Evolutionary conservation across 768 basidiomycete genomes (phyloP), one percentile per base, ranked within the genome.

Genomic region (Galerina sulciceps): DNA sequence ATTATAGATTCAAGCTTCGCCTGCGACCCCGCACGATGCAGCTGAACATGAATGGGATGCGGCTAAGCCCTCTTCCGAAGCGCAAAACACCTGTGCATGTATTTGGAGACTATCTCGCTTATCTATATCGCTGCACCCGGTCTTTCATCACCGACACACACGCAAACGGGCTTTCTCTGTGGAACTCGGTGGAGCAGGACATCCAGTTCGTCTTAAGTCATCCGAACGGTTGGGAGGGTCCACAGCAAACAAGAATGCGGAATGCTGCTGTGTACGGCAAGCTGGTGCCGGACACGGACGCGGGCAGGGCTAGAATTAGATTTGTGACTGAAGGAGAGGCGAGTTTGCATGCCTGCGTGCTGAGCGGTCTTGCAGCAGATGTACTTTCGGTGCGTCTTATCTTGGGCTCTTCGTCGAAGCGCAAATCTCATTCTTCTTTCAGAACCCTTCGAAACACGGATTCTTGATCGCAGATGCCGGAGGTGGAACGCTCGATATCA

Each of bases 241-340:
- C 89, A 9, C 89, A 91, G 65, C 86, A 89, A 69, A 85, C 87
- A 31, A 87, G 85, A 71, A 90, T 93, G 87, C 82, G 90, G 57
- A 79, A 88, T 57, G 86, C 85, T 0, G 90, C 90, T 1, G 81
- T 89, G 9, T 81, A 85, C 62, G 90, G 88, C 3, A 83, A 82
- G n/a, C 70, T 93, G 38, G 86, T 93, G 15, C 85, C 90, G 1
- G 88, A 91, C 69, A 88, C 86, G 1, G 87, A 88, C 62, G 85
- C 84, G 55, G 90, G 89, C 2, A 85, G 85, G 61, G 83, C 89
- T 1, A 78, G 88, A 55, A 90, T 93, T 64, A 77, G 88, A 37
- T 92, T 93, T 62, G 90, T 93, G 52, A 93, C 90, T 3, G 90
- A 92, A 69, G 90, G 90, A 53, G 90, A 93, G 73, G 90, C 90